These are phyloP conservation scores for Castanea mollissima DNA, from an alignment of 306 rosid species.

Conservation along the genomic window DNA sequence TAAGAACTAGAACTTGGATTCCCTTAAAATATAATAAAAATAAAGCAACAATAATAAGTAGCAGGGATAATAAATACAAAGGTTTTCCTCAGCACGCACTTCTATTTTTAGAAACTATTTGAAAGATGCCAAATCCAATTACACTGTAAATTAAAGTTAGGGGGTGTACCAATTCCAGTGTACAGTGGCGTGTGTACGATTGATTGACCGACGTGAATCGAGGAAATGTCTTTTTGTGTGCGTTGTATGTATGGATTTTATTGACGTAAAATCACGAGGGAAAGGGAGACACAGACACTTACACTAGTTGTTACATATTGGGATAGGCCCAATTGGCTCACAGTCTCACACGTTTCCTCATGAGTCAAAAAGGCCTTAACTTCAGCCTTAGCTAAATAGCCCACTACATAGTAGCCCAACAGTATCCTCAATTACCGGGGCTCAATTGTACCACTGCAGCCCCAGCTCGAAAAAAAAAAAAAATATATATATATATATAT, in stretches of 20 bases:
- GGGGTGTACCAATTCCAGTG: neutral
- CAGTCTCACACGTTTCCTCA: neutral
- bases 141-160: neutral
- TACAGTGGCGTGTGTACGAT: conserved; percentile 7
- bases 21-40: neutral
- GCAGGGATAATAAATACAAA: neutral
- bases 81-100: conserved; percentile 11
- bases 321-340: neutral
- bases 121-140: conserved; percentile 20
- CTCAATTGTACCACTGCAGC: too few species aligned
- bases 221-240: conserved; percentile 25
- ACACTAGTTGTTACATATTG: neutral
- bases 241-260: conserved; percentile 17
- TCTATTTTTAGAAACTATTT: neutral
- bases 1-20: too few species aligned
- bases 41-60: neutral
- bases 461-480: too few species aligned
- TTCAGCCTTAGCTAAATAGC: too few species aligned
- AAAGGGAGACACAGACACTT: conserved; percentile 6
- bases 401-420: too few species aligned
- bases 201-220: conserved; percentile 17
- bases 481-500: too few species aligned
- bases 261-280: conserved; percentile 36
- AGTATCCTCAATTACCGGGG: too few species aligned
- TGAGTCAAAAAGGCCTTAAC: too few species aligned